Conservation (phyloP, 2,329 filamentous ascomycete species). For the Fusarium redolens region DNA sequence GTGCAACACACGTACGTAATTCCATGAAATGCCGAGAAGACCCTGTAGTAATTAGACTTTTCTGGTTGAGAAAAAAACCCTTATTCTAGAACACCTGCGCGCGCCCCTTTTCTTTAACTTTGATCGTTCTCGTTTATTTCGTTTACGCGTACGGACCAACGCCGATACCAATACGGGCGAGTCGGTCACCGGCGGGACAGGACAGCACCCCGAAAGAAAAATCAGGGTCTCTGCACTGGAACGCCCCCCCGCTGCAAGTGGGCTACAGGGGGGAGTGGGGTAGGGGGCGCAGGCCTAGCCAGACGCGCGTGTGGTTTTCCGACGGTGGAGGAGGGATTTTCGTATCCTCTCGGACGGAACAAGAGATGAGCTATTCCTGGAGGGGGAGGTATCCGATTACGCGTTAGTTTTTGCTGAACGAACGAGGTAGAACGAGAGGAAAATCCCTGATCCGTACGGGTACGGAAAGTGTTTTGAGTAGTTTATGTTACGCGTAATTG, state of each 20-base stretch:
- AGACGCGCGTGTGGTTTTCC: slow-evolving; percentile 8
- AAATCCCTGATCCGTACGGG: not conserved
- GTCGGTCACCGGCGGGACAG: not conserved
- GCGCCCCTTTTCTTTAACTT: not conserved
- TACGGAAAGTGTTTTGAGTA: not conserved
- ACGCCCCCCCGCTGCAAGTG: not conserved
- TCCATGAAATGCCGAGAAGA: not conserved
- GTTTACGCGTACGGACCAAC: not conserved
- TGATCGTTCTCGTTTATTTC: not conserved
- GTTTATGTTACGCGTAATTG: slow-evolving; percentile 11
- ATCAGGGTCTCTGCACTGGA: slow-evolving; percentile 16
- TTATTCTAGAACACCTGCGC: not conserved
- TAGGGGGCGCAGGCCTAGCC: not conserved
- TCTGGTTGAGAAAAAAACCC: not conserved
- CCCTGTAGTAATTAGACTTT: not conserved
- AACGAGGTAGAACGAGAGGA: not conserved
- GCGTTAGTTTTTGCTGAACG: not conserved
- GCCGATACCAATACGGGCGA: not conserved
- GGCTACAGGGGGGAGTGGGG: not conserved
- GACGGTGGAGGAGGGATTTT: slow-evolving; percentile 20
- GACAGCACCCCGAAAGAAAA: not conserved
- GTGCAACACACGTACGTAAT: not conserved
- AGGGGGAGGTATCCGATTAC: slow-evolving; percentile 21
- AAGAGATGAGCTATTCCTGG: not conserved
- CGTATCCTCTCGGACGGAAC: slow-evolving; percentile 6